A percentile compares a stretch with the other conserved stretches of the same genome.
Evolutionary conservation across 106 monocot genomes (phyloP).

Genomic region (Dendrobium nobile): DNA sequence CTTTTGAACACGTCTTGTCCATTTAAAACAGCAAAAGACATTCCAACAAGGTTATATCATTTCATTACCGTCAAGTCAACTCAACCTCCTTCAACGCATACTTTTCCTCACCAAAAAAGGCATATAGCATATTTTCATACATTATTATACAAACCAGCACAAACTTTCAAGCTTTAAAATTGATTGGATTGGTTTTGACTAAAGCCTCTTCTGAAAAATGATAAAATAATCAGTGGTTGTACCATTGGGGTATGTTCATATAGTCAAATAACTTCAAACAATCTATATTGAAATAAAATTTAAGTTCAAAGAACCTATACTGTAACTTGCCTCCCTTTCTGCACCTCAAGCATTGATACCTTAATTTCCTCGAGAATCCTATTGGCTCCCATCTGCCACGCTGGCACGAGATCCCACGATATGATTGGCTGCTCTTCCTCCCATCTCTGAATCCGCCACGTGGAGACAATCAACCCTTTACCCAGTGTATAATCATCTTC

Average conservation of each 20-base stretch:
- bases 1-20: neutral
- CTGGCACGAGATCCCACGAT: conserved; percentile 64
- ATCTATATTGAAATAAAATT: neutral
- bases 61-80: conserved; percentile 1
- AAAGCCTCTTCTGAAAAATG: neutral
- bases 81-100: neutral
- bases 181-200: conserved; percentile 4
- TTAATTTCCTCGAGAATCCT: conserved; percentile 52
- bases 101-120: neutral
- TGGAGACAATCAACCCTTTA: neutral
- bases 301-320: neutral
- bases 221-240: neutral
- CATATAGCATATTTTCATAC: neutral
- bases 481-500: conserved; percentile 12
- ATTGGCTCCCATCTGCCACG: conserved; percentile 61
- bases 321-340: conserved; percentile 10
- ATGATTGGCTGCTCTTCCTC: conserved; percentile 36
- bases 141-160: neutral
- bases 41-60: conserved; percentile 1
- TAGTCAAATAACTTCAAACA: neutral
- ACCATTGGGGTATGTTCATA: neutral
- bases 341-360: conserved; percentile 14
- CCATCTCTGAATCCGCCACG: conserved; percentile 2
- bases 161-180: neutral
- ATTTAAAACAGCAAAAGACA: neutral